phyloP scores from a whole-genome alignment of 2,329 filamentous ascomycete genomes.

The Furcasterigmium sp. region DNA sequence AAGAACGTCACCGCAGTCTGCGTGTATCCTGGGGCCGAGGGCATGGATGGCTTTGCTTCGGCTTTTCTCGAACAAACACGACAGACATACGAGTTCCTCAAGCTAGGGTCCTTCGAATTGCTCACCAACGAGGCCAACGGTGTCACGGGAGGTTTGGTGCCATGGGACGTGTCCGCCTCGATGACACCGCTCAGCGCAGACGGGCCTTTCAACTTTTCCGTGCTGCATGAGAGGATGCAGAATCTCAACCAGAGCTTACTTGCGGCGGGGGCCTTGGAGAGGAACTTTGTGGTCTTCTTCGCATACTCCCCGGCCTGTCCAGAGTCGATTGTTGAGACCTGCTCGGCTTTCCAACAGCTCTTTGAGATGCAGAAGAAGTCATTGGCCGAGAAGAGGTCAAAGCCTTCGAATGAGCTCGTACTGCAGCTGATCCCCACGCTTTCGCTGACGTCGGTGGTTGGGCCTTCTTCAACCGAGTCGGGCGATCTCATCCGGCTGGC shows the following conservation, averaged over 20 bases:
- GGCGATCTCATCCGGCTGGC: slow-evolving; percentile 58
- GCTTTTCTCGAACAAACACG: slow-evolving; percentile 64
- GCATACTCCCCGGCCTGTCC: slow-evolving; percentile 63
- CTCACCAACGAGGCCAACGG: slow-evolving; percentile 34
- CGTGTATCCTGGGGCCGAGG: slow-evolving; percentile 62
- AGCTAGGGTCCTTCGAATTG: slow-evolving; percentile 61
- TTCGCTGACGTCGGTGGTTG: slow-evolving; percentile 58
- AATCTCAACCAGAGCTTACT: slow-evolving; percentile 41
- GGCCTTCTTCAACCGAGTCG: slow-evolving; percentile 57
- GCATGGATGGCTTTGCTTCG: slow-evolving; percentile 54
- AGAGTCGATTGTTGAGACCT: slow-evolving; percentile 62
- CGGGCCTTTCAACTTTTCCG: slow-evolving; percentile 16
- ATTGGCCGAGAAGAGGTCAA: slow-evolving; percentile 36
- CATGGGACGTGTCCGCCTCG: slow-evolving; percentile 32
- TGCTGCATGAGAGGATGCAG: slow-evolving; percentile 42
- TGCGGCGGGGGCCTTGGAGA: slow-evolving; percentile 34
- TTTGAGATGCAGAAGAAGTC: slow-evolving; percentile 57
- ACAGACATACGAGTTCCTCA: slow-evolving; percentile 67
- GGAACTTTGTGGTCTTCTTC: slow-evolving; percentile 72
- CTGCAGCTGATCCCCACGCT: slow-evolving; percentile 70
- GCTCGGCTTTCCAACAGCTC: slow-evolving; percentile 67
- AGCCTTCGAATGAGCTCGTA: slow-evolving; percentile 59
- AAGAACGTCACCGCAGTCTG: slow-evolving; percentile 71
- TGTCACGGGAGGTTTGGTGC: slow-evolving; percentile 41
- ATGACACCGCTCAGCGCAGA: not conserved